phyloP scores from a whole-genome alignment of 257 asterid species.

The Solanum arcanum region DNA sequence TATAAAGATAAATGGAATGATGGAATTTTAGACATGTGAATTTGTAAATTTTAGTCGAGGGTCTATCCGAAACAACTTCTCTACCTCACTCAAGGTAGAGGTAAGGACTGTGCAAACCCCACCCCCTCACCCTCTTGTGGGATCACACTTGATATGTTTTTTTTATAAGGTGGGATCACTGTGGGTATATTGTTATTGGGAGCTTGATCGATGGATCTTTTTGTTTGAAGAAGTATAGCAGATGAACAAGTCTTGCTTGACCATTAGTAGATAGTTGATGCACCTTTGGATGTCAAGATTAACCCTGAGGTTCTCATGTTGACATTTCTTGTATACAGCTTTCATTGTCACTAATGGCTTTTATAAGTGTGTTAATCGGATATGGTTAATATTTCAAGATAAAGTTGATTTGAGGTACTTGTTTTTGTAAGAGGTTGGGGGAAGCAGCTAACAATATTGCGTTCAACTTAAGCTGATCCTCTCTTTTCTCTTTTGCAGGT shows the following conservation, averaged over 20 bases:
- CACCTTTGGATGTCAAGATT: not conserved
- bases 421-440: not conserved
- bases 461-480: not conserved
- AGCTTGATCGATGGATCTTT: not conserved
- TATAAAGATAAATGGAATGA: not conserved
- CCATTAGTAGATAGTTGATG: not conserved
- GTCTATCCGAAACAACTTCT: not conserved
- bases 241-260: not conserved
- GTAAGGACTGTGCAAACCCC: not conserved
- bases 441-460: not conserved
- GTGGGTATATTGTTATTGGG: not conserved
- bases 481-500: slow-evolving; percentile 41
- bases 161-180: not conserved
- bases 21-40: not conserved
- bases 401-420: not conserved
- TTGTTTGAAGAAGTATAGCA: not conserved
- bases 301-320: not conserved
- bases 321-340: not conserved
- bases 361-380: not conserved
- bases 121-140: not conserved
- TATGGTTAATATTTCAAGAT: not conserved
- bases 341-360: not conserved
- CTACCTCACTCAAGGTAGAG: not conserved
- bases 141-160: not conserved
- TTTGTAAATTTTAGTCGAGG: not conserved